Conservation (phyloP, 805 yeast species). For the Vanderwaltozyma yarrowii region DNA sequence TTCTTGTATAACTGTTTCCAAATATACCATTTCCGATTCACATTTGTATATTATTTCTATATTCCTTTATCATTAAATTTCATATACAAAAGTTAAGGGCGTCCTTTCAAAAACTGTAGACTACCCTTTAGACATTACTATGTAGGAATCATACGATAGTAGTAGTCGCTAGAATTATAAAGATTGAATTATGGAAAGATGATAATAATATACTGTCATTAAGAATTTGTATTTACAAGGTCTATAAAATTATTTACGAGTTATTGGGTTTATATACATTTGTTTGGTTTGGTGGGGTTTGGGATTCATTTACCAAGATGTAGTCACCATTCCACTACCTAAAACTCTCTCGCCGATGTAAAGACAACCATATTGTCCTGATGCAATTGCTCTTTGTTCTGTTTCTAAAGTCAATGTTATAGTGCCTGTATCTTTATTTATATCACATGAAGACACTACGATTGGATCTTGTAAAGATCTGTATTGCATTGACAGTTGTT, state of each 20-base stretch:
- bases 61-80: too few relatives aligned
- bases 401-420: conserved; percentile 33
- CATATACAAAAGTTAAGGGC: too few relatives aligned
- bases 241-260: not conserved
- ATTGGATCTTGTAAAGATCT: conserved; percentile 64
- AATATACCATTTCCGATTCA: too few relatives aligned
- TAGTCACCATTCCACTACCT: conserved; percentile 42
- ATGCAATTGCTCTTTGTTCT: conserved; percentile 65
- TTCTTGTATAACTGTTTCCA: too few relatives aligned
- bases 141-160: too few relatives aligned
- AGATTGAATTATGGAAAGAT: too few relatives aligned
- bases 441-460: conserved; percentile 22
- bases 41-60: too few relatives aligned
- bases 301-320: not conserved
- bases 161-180: too few relatives aligned
- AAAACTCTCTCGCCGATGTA: conserved; percentile 58
- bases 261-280: not conserved
- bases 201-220: too few relatives aligned
- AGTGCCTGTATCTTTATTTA: conserved; percentile 7
- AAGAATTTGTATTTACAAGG: too few relatives aligned
- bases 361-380: conserved; percentile 77
- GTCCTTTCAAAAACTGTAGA: too few relatives aligned
- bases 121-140: too few relatives aligned
- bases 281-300: not conserved
- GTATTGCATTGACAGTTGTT: conserved; percentile 44